These are phyloP conservation scores for Stereum hirsutum DNA, from an alignment of 1,284 basidiomycete genomes.

Conservation along the genomic window DNA sequence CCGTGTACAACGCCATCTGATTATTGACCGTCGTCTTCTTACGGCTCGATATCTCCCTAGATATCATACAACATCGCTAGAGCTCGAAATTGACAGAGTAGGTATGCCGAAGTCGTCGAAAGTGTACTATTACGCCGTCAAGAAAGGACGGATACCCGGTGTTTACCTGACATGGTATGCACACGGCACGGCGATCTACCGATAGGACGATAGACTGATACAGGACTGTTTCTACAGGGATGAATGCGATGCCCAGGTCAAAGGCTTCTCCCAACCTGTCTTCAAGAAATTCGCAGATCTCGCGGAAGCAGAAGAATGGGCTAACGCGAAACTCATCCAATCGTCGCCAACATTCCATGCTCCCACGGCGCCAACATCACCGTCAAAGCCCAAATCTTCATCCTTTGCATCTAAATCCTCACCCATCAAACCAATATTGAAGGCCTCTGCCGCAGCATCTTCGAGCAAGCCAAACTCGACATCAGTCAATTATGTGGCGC, in stretches of 20 bases:
- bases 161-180: constrained; percentile 31
- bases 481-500: neutral
- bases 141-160: constrained; percentile 25
- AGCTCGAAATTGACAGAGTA: too few species aligned
- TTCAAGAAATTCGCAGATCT: constrained; percentile 54
- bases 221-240: constrained; percentile 26
- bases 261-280: constrained; percentile 44
- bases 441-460: neutral
- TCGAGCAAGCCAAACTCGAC: neutral
- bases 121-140: constrained; percentile 4
- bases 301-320: constrained; percentile 37
- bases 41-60: too few species aligned
- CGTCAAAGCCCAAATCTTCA: neutral
- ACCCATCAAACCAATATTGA: neutral
- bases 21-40: too few species aligned
- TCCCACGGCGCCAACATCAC: neutral
- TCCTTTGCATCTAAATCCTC: neutral
- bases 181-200: neutral
- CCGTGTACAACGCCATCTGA: too few species aligned
- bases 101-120: too few species aligned
- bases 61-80: too few species aligned
- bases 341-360: neutral
- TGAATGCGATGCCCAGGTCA: constrained; percentile 51
- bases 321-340: constrained; percentile 5
- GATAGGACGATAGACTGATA: constrained; percentile 3